phyloP scores from a whole-genome alignment of 371 early-diverging fungal species.

The Encephalitozoon intestinalis region DNA sequence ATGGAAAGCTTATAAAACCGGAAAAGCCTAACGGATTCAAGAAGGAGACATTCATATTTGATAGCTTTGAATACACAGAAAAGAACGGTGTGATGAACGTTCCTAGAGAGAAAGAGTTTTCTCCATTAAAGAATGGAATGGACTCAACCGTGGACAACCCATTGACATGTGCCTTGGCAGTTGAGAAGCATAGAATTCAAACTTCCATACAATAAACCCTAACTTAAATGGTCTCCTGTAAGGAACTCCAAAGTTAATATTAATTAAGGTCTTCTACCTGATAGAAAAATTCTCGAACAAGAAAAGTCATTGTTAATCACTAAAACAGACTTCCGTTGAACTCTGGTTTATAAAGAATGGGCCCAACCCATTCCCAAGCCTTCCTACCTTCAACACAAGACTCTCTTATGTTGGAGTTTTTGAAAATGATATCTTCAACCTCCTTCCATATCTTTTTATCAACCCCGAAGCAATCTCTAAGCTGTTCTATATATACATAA shows the following conservation, averaged over 20 bases:
- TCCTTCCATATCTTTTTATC: slow-evolving; percentile 28
- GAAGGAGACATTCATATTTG: slow-evolving; percentile 60
- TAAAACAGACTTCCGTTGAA: slow-evolving; percentile 7
- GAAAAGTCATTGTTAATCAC: not conserved
- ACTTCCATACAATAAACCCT: not conserved
- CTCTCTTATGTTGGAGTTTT: slow-evolving; percentile 38
- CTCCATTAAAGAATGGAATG: slow-evolving; percentile 49
- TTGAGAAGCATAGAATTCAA: slow-evolving; percentile 17
- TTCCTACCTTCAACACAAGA: slow-evolving; percentile 3
- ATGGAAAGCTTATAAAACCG: slow-evolving; percentile 17
- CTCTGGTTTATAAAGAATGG: slow-evolving; percentile 17
- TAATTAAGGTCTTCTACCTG: not conserved
- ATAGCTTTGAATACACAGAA: slow-evolving; percentile 51
- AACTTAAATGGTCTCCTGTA: not conserved
- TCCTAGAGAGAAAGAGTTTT: slow-evolving; percentile 46
- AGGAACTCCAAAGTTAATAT: not conserved
- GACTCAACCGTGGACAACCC: slow-evolving; percentile 33
- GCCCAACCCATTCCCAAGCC: slow-evolving; percentile 49
- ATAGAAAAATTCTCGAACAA: no score
- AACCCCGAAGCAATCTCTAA: slow-evolving; percentile 42
- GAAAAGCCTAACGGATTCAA: slow-evolving; percentile 51
- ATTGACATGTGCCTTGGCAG: slow-evolving; percentile 32
- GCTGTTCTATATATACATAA: slow-evolving; percentile 34
- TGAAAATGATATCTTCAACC: slow-evolving; percentile 20
- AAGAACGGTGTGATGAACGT: slow-evolving; percentile 50